A percentile compares a stretch with the other conserved stretches of the same genome.
phyloP scores from a whole-genome alignment of 2,329 filamentous ascomycete species.

The Fusarium liriodendri region DNA sequence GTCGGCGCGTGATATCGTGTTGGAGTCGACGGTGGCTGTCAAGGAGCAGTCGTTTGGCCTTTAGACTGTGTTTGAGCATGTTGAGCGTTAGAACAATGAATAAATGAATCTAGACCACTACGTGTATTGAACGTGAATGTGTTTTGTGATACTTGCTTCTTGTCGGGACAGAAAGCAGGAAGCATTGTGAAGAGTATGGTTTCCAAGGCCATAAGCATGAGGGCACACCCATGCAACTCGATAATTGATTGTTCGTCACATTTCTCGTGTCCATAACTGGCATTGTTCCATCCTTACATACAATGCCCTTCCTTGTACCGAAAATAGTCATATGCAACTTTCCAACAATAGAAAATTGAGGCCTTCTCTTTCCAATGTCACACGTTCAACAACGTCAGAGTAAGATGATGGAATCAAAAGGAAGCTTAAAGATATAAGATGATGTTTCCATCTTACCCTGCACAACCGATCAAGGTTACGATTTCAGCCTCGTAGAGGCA shows the following conservation, averaged over 20 bases:
- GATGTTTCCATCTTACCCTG: conserved; percentile 27
- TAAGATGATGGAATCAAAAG: neutral
- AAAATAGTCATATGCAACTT: neutral
- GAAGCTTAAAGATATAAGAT: conserved; percentile 29
- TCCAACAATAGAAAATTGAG: neutral
- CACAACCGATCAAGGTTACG: neutral
- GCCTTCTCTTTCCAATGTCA: neutral
- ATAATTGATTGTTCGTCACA: neutral
- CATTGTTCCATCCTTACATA: neutral
- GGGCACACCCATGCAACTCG: neutral
- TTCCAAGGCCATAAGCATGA: neutral
- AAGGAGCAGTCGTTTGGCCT: conserved; percentile 35
- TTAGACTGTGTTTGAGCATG: conserved; percentile 1
- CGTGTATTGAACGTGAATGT: neutral
- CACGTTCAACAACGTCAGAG: neutral
- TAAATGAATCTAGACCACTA: neutral
- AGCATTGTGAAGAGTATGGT: neutral
- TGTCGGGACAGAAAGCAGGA: neutral
- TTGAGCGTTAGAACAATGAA: conserved; percentile 12
- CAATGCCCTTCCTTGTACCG: neutral
- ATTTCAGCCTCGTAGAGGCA: conserved; percentile 30
- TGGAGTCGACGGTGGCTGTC: conserved; percentile 35
- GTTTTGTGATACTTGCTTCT: neutral
- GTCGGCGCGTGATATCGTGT: conserved; percentile 40
- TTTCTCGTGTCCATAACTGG: neutral